Percentiles rank a stretch among this genome's conserved stretches.
Evolutionary conservation across 371 early-diverging fungal species (phyloP).

Genomic region (Umbelopsis sp.): DNA sequence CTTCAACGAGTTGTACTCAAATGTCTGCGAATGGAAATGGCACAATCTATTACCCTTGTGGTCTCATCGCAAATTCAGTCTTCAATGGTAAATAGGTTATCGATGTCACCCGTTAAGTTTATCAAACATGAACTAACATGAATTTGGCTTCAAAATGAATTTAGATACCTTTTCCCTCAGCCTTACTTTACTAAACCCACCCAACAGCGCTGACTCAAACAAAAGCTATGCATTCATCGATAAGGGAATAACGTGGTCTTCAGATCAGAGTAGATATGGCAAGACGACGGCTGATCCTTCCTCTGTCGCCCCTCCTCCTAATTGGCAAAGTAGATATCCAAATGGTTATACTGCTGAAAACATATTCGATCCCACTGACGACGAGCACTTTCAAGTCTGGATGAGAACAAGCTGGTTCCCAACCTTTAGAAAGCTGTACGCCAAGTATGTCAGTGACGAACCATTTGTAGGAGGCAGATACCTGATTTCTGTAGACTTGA

Average conservation of each 20-base stretch:
- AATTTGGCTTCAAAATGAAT: too few relatives aligned
- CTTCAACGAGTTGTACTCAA: slow-evolving; percentile 38
- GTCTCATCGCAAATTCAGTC: slow-evolving; percentile 90
- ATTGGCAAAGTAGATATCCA: slow-evolving; percentile 58
- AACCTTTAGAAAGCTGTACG: slow-evolving; percentile 90
- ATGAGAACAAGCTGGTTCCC: slow-evolving; percentile 92
- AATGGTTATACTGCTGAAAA: slow-evolving; percentile 53
- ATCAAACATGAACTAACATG: too few relatives aligned
- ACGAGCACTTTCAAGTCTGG: slow-evolving; percentile 93
- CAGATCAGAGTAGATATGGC: slow-evolving; percentile 68
- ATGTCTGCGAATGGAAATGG: slow-evolving; percentile 35
- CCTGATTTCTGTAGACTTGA: slow-evolving; percentile 57
- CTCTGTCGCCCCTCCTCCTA: slow-evolving; percentile 67
- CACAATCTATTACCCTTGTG: slow-evolving; percentile 87
- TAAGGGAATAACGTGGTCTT: slow-evolving; percentile 82
- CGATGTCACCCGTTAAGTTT: neutral
- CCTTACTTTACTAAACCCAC: slow-evolving; percentile 53
- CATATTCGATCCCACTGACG: slow-evolving; percentile 64
- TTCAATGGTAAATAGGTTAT: slow-evolving; percentile 72
- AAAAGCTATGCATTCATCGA: slow-evolving; percentile 47
- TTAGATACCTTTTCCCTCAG: slow-evolving; percentile 50
- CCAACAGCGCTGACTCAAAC: slow-evolving; percentile 34
- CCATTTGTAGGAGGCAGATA: slow-evolving; percentile 58
- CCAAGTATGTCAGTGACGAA: slow-evolving; percentile 53
- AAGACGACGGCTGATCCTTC: slow-evolving; percentile 44